These are phyloP conservation scores for Sugiyamaella paludigena DNA, from an alignment of 1,139 yeast species.

Conservation along the genomic window DNA sequence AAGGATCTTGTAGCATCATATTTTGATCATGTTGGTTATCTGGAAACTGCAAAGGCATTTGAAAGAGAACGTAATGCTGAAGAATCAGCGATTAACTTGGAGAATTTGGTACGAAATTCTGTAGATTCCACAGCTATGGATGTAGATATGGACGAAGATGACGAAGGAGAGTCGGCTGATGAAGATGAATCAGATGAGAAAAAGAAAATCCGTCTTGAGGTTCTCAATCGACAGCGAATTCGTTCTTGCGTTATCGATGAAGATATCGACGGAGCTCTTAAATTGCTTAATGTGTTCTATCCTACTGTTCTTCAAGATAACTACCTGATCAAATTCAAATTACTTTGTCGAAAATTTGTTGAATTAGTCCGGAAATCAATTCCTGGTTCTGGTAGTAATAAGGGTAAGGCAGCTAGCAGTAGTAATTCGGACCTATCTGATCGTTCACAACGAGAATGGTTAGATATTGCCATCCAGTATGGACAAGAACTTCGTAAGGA, in stretches of 20 bases:
- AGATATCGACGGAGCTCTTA: conserved; percentile 49
- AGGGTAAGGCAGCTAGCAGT: conserved; percentile 9
- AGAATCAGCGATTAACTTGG: conserved; percentile 8
- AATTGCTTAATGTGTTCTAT: conserved; percentile 45
- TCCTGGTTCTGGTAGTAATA: conserved; percentile 13
- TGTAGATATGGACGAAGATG: conserved; percentile 12
- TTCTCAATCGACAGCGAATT: conserved; percentile 51
- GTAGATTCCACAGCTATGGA: conserved; percentile 12
- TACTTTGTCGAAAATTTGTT: conserved; percentile 52
- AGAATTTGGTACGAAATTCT: neutral
- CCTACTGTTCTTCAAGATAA: conserved; percentile 47
- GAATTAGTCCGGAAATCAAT: conserved; percentile 37
- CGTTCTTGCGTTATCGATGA: conserved; percentile 47
- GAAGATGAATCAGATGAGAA: conserved; percentile 28
- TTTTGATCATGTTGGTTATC: conserved; percentile 69
- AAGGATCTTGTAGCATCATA: conserved; percentile 65
- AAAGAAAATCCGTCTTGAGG: conserved; percentile 36
- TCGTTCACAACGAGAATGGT: conserved; percentile 23
- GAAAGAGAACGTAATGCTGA: conserved; percentile 37
- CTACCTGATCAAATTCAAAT: conserved; percentile 50
- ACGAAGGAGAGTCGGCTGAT: conserved; percentile 24
- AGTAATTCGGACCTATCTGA: conserved; percentile 2
- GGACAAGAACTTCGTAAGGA: conserved; percentile 49
- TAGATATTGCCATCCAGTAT: conserved; percentile 43
- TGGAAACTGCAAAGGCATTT: conserved; percentile 65